phyloP scores from a whole-genome alignment of 768 basidiomycete genomes.

The Tulasnella sp. region DNA sequence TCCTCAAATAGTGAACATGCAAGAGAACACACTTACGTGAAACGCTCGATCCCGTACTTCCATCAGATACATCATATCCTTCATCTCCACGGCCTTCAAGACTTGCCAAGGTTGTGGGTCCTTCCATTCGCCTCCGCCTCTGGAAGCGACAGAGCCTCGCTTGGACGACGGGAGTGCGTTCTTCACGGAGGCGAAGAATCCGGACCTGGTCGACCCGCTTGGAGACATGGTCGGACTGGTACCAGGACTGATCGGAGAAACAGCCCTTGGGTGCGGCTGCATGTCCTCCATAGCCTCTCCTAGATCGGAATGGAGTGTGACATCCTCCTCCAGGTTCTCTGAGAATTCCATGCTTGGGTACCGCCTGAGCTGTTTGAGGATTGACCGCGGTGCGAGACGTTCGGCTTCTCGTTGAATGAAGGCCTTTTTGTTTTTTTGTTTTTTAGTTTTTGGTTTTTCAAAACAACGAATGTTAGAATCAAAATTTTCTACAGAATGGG shows the following conservation, averaged over 20 bases:
- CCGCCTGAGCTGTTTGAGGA: constrained; percentile 23
- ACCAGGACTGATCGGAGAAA: constrained; percentile 12
- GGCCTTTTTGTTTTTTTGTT: no score
- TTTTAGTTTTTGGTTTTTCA: no score
- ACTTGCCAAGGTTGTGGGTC: constrained; percentile 51
- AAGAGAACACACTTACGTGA: constrained; percentile 41
- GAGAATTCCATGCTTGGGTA: background rate
- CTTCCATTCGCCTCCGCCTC: constrained; percentile 16
- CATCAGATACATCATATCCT: constrained; percentile 61
- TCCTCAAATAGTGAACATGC: background rate
- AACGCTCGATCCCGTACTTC: constrained; percentile 68
- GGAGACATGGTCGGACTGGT: constrained; percentile 2
- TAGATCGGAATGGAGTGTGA: background rate
- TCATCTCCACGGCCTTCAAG: constrained; percentile 72
- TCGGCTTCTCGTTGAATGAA: constrained; percentile 65
- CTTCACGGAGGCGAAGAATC: background rate
- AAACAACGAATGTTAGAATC: no score
- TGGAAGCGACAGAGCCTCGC: background rate
- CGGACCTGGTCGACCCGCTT: background rate
- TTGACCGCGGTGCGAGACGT: constrained; percentile 42
- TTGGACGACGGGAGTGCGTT: constrained; percentile 1
- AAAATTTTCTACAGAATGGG: no score
- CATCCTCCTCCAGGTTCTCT: background rate
- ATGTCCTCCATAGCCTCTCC: background rate
- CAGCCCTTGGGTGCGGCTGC: background rate